Evolutionary conservation across 495 filamentous ascomycete genomes (phyloP).

Genomic region (Neurospora sp.): DNA sequence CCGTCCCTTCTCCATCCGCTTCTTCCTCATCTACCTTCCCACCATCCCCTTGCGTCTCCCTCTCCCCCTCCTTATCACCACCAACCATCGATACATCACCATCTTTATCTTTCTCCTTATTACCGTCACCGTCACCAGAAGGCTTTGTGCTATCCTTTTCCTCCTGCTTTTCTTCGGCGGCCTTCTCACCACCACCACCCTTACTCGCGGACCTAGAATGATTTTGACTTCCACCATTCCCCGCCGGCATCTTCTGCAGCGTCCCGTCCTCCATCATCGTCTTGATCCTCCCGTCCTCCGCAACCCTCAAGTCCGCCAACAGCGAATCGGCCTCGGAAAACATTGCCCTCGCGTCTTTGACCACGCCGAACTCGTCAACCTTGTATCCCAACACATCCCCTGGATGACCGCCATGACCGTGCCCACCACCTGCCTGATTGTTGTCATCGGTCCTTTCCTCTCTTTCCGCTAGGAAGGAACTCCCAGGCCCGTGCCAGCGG

Average conservation of each 20-base stretch:
- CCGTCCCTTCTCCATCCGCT: conserved; percentile 5
- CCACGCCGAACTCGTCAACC: conserved; percentile 68
- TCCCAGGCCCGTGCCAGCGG: conserved; percentile 55
- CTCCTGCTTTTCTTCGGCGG: background rate
- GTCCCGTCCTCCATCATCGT: conserved; percentile 18
- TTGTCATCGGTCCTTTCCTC: conserved; percentile 12
- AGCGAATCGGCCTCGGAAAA: conserved; percentile 62
- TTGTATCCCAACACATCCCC: conserved; percentile 39
- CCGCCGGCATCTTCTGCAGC: conserved; percentile 14
- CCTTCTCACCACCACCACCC: background rate
- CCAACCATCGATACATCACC: background rate
- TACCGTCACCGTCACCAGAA: background rate
- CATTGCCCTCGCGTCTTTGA: conserved; percentile 75
- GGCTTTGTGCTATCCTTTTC: background rate
- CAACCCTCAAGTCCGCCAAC: conserved; percentile 37
- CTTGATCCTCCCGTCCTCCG: conserved; percentile 13
- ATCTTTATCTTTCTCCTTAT: conserved; percentile 3
- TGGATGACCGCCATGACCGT: conserved; percentile 22
- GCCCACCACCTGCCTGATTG: conserved; percentile 15
- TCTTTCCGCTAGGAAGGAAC: conserved; percentile 36
- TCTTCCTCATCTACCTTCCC: conserved; percentile 2
- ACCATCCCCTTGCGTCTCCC: conserved; percentile 3
- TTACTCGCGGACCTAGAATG: background rate
- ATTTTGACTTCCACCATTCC: background rate
- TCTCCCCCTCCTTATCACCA: conserved; percentile 6